Conservation (phyloP, 2,329 filamentous ascomycete genomes). For the Sarocladium brachiariae region DNA sequence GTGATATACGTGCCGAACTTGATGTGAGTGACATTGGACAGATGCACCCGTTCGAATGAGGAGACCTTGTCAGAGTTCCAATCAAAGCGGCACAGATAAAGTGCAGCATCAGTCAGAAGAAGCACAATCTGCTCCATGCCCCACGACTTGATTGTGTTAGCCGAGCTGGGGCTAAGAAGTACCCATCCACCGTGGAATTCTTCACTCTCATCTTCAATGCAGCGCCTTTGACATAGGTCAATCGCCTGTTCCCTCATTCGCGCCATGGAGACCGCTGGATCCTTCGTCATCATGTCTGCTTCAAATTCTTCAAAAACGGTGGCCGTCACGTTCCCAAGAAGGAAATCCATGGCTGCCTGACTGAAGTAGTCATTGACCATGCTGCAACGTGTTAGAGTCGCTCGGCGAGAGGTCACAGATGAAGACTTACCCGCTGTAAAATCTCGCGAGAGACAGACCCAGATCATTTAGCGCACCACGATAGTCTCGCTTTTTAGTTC, state of each 20-base stretch:
- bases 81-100: conserved; percentile 89
- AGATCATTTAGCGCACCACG: conserved; percentile 87
- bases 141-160: conserved; percentile 61
- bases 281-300: conserved; percentile 83
- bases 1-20: conserved; percentile 85
- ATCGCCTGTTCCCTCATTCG: conserved; percentile 85
- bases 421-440: conserved; percentile 54
- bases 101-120: conserved; percentile 72
- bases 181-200: conserved; percentile 89
- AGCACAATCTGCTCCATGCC: conserved; percentile 87
- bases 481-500: conserved; percentile 84
- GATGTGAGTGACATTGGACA: conserved; percentile 66
- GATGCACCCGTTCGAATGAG: conserved; percentile 79
- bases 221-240: conserved; percentile 79
- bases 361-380: conserved; percentile 98
- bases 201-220: conserved; percentile 75
- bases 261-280: conserved; percentile 80
- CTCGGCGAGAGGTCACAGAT: too few species aligned
- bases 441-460: conserved; percentile 75
- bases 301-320: conserved; percentile 92
- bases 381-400: conserved; percentile 46
- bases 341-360: conserved; percentile 89
- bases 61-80: conserved; percentile 94
- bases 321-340: conserved; percentile 80
- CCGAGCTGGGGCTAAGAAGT: conserved; percentile 65